These are phyloP conservation scores for Nephelium lappaceum DNA, from an alignment of 345 rosid species.

Conservation along the genomic window DNA sequence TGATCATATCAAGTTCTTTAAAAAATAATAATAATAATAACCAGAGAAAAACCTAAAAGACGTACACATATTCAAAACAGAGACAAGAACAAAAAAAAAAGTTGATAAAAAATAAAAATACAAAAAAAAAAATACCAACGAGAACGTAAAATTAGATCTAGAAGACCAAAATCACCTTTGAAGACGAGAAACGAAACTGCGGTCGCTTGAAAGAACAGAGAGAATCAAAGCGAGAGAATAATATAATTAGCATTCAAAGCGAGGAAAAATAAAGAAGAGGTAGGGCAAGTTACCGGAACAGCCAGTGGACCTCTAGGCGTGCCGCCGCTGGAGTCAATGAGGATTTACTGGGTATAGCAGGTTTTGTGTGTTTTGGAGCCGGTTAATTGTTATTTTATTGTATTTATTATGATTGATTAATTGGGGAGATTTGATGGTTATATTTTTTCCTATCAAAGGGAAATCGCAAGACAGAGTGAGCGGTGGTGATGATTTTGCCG, in stretches of 20 bases:
- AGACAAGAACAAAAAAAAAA: neutral
- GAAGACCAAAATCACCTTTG: constrained; percentile 27
- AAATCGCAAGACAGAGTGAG: neutral
- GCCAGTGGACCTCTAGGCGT: constrained; percentile 30
- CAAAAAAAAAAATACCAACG: neutral
- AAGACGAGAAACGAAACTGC: constrained; percentile 13
- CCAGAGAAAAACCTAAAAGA: neutral
- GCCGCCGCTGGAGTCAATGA: constrained; percentile 15
- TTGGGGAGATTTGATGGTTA: neutral
- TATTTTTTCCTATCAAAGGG: neutral
- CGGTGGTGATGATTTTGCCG: constrained; percentile 22
- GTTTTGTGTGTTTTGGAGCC: constrained; percentile 27
- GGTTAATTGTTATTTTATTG: constrained; percentile 11
- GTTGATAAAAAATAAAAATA: neutral
- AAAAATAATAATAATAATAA: neutral
- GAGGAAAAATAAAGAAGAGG: constrained; percentile 9
- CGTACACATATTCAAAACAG: neutral
- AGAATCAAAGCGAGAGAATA: constrained; percentile 21
- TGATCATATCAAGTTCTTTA: neutral
- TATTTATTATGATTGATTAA: constrained; percentile 6
- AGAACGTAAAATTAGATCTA: constrained; percentile 1
- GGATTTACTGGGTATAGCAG: constrained; percentile 50
- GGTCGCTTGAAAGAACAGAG: constrained; percentile 33
- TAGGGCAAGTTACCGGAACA: constrained; percentile 41
- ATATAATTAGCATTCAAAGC: neutral